Conservation (phyloP, 768 basidiomycete species). For the Mycena filopes region DNA sequence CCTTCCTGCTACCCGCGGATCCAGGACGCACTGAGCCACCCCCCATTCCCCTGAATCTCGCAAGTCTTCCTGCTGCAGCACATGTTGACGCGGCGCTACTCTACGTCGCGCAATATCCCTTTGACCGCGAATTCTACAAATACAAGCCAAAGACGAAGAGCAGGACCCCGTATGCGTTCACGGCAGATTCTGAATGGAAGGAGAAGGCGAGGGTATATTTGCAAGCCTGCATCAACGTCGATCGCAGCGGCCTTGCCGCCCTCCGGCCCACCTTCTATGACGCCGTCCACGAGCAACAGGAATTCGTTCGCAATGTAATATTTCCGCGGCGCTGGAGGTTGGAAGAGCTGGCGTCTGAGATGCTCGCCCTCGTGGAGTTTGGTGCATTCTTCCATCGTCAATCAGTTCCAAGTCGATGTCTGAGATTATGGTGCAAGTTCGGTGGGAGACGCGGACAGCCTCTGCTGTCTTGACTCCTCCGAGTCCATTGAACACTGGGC, state of each 20-base stretch:
- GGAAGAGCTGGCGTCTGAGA: constrained; percentile 25
- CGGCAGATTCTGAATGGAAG: constrained; percentile 22
- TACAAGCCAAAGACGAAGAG: constrained; percentile 8
- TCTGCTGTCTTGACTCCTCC: constrained; percentile 22
- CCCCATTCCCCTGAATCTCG: constrained; percentile 27
- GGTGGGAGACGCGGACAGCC: constrained; percentile 20
- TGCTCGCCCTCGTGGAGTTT: constrained; percentile 23
- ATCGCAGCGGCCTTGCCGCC: constrained; percentile 24
- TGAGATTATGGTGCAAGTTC: constrained; percentile 23
- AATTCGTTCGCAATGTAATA: constrained; percentile 17
- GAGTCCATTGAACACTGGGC: constrained; percentile 7
- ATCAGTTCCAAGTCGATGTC: constrained; percentile 22
- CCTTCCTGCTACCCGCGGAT: constrained; percentile 21
- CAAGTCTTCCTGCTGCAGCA: constrained; percentile 22
- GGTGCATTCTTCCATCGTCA: constrained; percentile 22
- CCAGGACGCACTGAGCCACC: constrained; percentile 22
- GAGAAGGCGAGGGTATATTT: constrained; percentile 23
- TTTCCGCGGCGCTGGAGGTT: constrained; percentile 23
- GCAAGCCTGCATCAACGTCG: constrained; percentile 24
- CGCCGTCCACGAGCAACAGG: constrained; percentile 24
- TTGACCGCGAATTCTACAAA: constrained; percentile 27
- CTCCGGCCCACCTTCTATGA: constrained; percentile 22
- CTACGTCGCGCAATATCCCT: constrained; percentile 26
- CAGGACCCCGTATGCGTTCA: constrained; percentile 15
- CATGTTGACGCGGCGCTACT: constrained; percentile 24